Evolutionary conservation across 148 eudicot genomes (phyloP).

Genomic region (Fallopia convolvulus): DNA sequence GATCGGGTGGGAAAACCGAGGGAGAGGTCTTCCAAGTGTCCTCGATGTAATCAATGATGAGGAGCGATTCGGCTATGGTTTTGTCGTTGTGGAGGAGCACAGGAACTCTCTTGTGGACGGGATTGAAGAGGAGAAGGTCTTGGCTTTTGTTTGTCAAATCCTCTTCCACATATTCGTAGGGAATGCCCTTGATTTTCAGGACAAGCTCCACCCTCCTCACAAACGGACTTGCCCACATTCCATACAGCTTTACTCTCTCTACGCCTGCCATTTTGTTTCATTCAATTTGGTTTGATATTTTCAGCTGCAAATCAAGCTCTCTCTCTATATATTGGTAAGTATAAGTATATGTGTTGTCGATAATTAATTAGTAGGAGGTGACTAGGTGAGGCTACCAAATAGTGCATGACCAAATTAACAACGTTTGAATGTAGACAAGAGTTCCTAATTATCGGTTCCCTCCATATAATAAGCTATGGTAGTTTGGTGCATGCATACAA

Average conservation of each 20-base stretch:
- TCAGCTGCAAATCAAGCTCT: background rate
- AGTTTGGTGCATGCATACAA: too few relatives aligned
- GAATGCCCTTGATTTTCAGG: constrained; percentile 31
- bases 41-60: constrained; percentile 33
- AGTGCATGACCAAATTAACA: too few relatives aligned
- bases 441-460: too few relatives aligned
- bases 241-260: constrained; percentile 26
- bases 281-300: background rate
- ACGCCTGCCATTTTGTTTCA: constrained; percentile 10
- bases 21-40: constrained; percentile 26
- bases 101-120: constrained; percentile 33
- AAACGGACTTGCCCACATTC: constrained; percentile 48
- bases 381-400: too few relatives aligned
- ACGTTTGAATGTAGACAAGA: too few relatives aligned
- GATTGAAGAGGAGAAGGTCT: constrained; percentile 22
- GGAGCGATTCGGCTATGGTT: constrained; percentile 28
- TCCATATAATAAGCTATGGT: too few relatives aligned
- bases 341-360: too few relatives aligned
- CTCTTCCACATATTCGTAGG: constrained; percentile 29
- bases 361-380: too few relatives aligned
- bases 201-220: constrained; percentile 32
- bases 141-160: constrained; percentile 26
- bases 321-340: background rate
- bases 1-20: constrained; percentile 21
- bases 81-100: constrained; percentile 28